phyloP scores from a whole-genome alignment of 306 rosid genomes.

The Morella rubra region DNA sequence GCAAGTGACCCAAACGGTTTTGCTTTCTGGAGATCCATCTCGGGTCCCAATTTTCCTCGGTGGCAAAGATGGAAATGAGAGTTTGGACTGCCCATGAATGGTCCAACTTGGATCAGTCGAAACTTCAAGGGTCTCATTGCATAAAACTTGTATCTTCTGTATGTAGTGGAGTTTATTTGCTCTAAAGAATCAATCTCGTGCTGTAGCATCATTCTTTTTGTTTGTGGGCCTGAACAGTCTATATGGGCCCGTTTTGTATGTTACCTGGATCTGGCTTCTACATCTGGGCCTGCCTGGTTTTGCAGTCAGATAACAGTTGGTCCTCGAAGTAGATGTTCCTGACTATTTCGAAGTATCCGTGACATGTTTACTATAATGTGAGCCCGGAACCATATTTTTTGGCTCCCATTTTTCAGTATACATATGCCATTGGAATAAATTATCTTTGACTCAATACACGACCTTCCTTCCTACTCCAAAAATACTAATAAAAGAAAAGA shows the following conservation, averaged over 20 bases:
- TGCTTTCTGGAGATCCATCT: no score
- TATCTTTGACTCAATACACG: not conserved
- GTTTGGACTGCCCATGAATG: no score
- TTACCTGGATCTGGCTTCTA: no score
- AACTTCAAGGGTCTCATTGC: no score
- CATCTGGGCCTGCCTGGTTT: not conserved
- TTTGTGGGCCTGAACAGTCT: not conserved
- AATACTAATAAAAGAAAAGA: not conserved
- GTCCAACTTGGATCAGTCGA: no score
- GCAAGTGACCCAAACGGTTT: no score
- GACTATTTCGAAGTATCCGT: no score
- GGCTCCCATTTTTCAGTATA: constrained; percentile 11
- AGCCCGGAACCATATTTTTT: not conserved
- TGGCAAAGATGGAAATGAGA: no score
- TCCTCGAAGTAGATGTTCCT: not conserved
- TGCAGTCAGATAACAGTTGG: not conserved
- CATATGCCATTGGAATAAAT: not conserved
- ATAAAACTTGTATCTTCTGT: not conserved
- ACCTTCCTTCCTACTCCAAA: no score
- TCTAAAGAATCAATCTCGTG: no score
- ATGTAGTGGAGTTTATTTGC: not conserved
- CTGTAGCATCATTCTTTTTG: not conserved
- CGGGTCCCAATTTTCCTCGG: no score
- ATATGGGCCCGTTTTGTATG: not conserved
- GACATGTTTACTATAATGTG: constrained; percentile 1